These are phyloP conservation scores for Hypoxylon perforatum DNA, from an alignment of 495 filamentous ascomycete species.

Conservation along the genomic window DNA sequence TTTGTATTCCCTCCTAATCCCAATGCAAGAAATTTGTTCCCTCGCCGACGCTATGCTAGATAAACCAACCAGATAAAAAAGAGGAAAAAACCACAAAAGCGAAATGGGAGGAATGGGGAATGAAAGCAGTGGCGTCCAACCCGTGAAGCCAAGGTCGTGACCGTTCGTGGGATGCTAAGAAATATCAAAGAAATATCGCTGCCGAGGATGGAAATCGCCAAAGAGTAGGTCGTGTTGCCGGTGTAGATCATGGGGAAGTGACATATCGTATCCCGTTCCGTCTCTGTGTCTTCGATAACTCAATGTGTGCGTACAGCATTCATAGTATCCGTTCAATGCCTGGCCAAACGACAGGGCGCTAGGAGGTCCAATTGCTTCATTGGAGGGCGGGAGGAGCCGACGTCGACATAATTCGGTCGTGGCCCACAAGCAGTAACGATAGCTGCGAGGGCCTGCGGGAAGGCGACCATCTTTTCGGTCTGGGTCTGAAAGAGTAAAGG, in stretches of 20 bases:
- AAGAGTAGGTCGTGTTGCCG: conserved; percentile 5
- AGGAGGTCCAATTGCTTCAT: conserved; percentile 29
- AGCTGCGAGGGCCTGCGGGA: conserved; percentile 59
- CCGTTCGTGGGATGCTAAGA: conserved; percentile 20
- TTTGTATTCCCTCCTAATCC: conserved; percentile 33
- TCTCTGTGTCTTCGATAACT: conserved; percentile 40
- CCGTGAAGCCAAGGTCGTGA: conserved; percentile 13
- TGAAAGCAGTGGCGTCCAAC: conserved; percentile 30
- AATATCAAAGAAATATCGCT: conserved; percentile 25
- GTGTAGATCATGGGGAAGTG: conserved; percentile 5
- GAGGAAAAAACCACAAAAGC: not conserved
- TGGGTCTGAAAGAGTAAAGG: conserved; percentile 62
- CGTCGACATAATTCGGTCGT: conserved; percentile 58
- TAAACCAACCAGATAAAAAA: conserved; percentile 21
- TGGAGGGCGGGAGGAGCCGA: conserved; percentile 53
- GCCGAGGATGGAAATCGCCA: conserved; percentile 16
- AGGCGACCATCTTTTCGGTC: conserved; percentile 48
- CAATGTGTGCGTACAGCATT: conserved; percentile 30
- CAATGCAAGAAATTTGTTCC: conserved; percentile 30
- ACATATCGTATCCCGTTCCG: conserved; percentile 26
- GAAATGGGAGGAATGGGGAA: not conserved
- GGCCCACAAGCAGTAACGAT: conserved; percentile 58
- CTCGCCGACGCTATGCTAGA: conserved; percentile 42
- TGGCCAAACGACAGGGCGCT: conserved; percentile 27
- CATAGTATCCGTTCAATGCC: conserved; percentile 24